Evolutionary conservation across 192 early-diverging fungal genomes (phyloP).

Genomic region (Coemansia sp.): DNA sequence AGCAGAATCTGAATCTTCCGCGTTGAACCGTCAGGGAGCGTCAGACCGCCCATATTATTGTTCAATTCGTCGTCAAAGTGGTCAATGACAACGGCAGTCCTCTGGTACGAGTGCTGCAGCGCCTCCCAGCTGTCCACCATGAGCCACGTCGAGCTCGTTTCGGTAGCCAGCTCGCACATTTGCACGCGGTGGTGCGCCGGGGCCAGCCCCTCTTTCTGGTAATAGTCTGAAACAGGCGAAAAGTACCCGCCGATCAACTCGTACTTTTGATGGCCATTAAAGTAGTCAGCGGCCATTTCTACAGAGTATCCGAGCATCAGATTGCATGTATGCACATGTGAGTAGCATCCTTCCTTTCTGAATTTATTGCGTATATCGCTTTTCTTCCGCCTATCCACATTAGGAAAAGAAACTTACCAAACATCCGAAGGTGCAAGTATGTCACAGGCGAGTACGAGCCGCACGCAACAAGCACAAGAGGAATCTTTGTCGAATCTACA

Average conservation of each 20-base stretch:
- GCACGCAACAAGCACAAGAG: constrained; percentile 91
- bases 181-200: constrained; percentile 80
- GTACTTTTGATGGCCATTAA: constrained; percentile 65
- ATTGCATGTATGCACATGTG: not conserved
- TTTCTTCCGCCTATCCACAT: not conserved
- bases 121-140: constrained; percentile 98
- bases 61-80: constrained; percentile 94
- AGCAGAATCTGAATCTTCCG: constrained; percentile 81
- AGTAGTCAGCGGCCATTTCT: constrained; percentile 93
- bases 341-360: not conserved
- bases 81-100: constrained; percentile 88
- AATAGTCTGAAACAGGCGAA: constrained; percentile 93
- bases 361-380: not conserved
- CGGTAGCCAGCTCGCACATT: constrained; percentile 90
- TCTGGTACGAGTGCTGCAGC: constrained; percentile 71
- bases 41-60: constrained; percentile 64
- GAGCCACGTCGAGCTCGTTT: constrained; percentile 83
- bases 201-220: constrained; percentile 90
- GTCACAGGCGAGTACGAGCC: constrained; percentile 98
- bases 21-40: constrained; percentile 50
- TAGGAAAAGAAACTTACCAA: constrained; percentile 67
- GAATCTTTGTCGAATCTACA: constrained; percentile 57
- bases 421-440: constrained; percentile 96
- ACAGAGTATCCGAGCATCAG: not conserved
- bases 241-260: constrained; percentile 95